phyloP scores from a whole-genome alignment of 331 rosid species.

The Acacia pycnantha region DNA sequence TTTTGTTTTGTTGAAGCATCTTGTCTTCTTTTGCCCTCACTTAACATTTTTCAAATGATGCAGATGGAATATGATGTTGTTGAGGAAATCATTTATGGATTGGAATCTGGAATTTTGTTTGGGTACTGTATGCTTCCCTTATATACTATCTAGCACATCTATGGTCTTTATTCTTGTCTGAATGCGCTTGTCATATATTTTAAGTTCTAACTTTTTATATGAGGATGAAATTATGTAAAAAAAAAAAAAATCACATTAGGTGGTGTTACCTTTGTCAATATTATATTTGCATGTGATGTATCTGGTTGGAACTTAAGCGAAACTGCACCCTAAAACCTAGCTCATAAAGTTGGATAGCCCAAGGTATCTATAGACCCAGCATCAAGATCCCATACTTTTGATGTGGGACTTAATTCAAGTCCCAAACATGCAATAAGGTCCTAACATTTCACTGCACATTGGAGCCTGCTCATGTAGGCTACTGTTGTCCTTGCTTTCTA shows the following conservation, averaged over 20 bases:
- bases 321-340: neutral
- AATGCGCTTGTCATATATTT: constrained; percentile 19
- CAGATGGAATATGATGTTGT: constrained; percentile 96
- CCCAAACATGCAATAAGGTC: neutral
- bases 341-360: neutral
- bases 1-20: constrained; percentile 18
- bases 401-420: neutral
- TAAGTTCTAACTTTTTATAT: constrained; percentile 5
- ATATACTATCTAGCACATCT: neutral
- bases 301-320: neutral
- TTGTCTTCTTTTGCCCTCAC: constrained; percentile 8
- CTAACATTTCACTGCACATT: neutral
- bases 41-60: constrained; percentile 38
- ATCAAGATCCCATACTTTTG: neutral
- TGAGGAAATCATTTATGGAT: constrained; percentile 92
- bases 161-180: constrained; percentile 17
- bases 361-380: neutral
- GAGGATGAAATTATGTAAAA: constrained; percentile 17
- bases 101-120: constrained; percentile 97
- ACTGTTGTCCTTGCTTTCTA: neutral
- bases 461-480: neutral
- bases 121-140: constrained; percentile 57
- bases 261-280: neutral
- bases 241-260: neutral
- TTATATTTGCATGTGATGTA: neutral